phyloP scores from a whole-genome alignment of 805 yeast species.

The Pichia scutulata region DNA sequence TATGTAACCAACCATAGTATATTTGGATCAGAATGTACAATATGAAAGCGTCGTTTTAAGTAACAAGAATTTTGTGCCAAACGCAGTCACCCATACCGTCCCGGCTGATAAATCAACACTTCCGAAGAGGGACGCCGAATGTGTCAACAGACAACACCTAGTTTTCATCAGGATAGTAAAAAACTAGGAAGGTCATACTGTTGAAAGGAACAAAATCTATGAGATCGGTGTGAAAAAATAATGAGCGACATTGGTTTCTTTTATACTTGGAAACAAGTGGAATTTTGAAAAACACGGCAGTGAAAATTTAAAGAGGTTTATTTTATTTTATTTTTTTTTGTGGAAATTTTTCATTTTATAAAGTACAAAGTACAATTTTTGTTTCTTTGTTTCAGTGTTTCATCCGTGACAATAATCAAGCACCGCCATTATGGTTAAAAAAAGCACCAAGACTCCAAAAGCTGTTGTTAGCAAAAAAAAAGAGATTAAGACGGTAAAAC shows the following conservation, averaged over 20 bases:
- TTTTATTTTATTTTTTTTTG: background rate
- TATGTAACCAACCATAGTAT: background rate
- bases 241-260: background rate
- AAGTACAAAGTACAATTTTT: too few species aligned
- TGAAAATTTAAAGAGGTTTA: conserved; percentile 5
- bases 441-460: background rate
- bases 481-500: background rate
- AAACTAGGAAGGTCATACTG: conserved; percentile 60
- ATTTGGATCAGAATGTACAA: conserved; percentile 25
- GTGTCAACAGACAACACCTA: conserved; percentile 40
- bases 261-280: background rate
- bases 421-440: background rate
- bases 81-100: conserved; percentile 28
- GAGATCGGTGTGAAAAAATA: conserved; percentile 18
- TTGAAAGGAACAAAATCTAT: conserved; percentile 4
- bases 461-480: background rate
- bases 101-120: conserved; percentile 16
- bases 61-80: conserved; percentile 31
- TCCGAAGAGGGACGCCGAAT: conserved; percentile 26
- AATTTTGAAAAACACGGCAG: conserved; percentile 3
- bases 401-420: background rate
- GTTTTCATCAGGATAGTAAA: conserved; percentile 53
- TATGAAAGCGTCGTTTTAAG: conserved; percentile 24
- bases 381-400: background rate
- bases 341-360: background rate